Base-by-base conservation (phyloP, 2,329 filamentous ascomycete genomes). In the Zarea fungicola region DNA sequence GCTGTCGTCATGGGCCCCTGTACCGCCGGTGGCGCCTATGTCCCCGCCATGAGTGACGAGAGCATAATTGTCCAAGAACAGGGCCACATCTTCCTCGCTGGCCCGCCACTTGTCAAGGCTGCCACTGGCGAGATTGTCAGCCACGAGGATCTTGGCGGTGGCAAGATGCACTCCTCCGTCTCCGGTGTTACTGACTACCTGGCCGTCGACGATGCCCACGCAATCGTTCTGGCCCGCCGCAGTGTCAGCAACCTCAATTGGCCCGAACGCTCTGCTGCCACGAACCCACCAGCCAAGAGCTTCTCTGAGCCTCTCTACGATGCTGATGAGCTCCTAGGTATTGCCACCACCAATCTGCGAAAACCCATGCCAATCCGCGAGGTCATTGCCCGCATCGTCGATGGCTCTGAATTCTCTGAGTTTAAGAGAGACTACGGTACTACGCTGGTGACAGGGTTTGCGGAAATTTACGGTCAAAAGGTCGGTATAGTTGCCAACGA, bases 1-100 rank as follows among this genome's bases (percentile, higher is more conserved):
- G 85, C 89, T 9, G 89, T 96, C 3, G 92, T 99, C 40, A 96
- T 99, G 92, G 92, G 92, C 1, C 88, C 92, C 36, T 99, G 93
- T 70, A 99, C 93, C 1, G 92, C 92, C 2, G 92, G 92, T 43
- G 92, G 92, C 41, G 92, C 92, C 21, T 97, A 99, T 65, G 91
- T 97, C 10, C 92, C 92, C 10, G 89, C 89, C 60, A 97, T 99
- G 92, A 92, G 87, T 52, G 93, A 97, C 65, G 93, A 97, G 75
- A 90, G 83, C 63, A 96, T 99, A 67, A 97, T 99, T 55, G 93
- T 97, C 32, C 83, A 89, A 62, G 86, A 91, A 45, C 91, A 96
- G 66, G 92, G 92, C n/a, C 91, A 95, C 57, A 96, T 99, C 64
- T 99, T 97, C 74, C 81, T 99, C 2, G 92, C 92, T 1, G 93